A percentile compares a stretch with the other conserved stretches of the same genome.
Conservation (phyloP, 192 early-diverging fungal species). For the Backusella tuberculispora region DNA sequence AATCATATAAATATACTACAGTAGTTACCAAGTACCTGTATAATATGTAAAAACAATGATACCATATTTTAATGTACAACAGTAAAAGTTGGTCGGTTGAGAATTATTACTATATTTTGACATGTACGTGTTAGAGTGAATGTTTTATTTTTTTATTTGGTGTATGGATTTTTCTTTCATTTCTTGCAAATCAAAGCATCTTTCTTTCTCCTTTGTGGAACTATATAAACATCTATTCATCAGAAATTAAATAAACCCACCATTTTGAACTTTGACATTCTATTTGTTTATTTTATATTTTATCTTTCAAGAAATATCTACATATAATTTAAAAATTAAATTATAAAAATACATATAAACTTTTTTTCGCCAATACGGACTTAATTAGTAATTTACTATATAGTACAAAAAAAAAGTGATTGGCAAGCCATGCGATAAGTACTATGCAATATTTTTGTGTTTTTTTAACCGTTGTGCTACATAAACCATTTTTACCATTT, state of each 20-base stretch:
- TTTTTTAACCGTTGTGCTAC: background rate
- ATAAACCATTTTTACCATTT: background rate
- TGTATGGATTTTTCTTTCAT: background rate
- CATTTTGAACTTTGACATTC: too few relatives aligned
- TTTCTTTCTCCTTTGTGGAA: background rate
- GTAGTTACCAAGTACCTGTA: background rate
- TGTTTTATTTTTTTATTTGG: too few relatives aligned
- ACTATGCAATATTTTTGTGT: background rate
- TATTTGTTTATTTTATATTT: too few relatives aligned
- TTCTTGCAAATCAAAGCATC: background rate
- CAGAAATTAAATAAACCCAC: background rate
- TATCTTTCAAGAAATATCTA: too few relatives aligned
- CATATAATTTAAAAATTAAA: too few relatives aligned
- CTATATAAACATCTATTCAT: background rate
- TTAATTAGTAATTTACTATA: background rate
- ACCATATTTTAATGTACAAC: background rate
- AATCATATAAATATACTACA: background rate
- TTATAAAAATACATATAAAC: background rate
- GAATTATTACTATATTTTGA: background rate
- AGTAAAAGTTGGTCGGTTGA: background rate
- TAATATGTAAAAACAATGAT: background rate
- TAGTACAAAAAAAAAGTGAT: background rate
- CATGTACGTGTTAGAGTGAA: background rate
- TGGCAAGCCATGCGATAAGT: background rate
- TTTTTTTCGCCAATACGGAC: too few relatives aligned